Base-by-base conservation (phyloP, 768 basidiomycete species). In the Coprinopsis cinerea region DNA sequence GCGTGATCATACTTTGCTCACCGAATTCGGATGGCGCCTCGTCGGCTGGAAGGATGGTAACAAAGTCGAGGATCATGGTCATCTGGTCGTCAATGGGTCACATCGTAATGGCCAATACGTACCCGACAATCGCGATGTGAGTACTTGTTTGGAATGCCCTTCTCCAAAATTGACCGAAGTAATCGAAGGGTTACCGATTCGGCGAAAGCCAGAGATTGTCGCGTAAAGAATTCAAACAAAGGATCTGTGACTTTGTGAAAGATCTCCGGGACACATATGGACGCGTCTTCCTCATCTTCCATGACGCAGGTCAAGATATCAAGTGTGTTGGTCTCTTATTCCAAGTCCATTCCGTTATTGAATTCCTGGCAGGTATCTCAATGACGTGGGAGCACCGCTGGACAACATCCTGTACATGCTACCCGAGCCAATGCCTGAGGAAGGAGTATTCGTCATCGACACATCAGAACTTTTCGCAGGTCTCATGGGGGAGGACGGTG, bases 11-110 rank as follows among this genome's bases (percentile, higher is more conserved):
- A 76, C 68, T 1, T 53, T 83, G 18, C 70, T 92, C 54, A 90
- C 87, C 22, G 92, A 94, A 61, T 85, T 89, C 56, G 92, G 92
- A n/a, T 92, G 80, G 75, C 79, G 81, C 56, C 59, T 69, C 7
- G 56, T 83, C 25, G 69, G 67, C 7, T 89, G 83, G 80, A 67
- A 77, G 43, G 67, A 75, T 22, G 81, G 74, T 3, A 36, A 68
- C 35, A 71, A 70, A 59, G 58, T 79, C 34, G 67, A 68, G 30
- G 74, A 81, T 44, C 57, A 67, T 36, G 82, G 77, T 0, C 85
- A 89, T 61, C 65, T 82, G 34, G 78, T 85, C 49, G 75, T 89
- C 17, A 71, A 79, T 44, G 85, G 89, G 54, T 73, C 81, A 56
- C 67, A 66, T 48, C 67, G 61, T 20, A 92, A 92, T 59, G 68